phyloP scores from a whole-genome alignment of 2,329 filamentous ascomycete genomes.

The Beauveria pseudobassiana region DNA sequence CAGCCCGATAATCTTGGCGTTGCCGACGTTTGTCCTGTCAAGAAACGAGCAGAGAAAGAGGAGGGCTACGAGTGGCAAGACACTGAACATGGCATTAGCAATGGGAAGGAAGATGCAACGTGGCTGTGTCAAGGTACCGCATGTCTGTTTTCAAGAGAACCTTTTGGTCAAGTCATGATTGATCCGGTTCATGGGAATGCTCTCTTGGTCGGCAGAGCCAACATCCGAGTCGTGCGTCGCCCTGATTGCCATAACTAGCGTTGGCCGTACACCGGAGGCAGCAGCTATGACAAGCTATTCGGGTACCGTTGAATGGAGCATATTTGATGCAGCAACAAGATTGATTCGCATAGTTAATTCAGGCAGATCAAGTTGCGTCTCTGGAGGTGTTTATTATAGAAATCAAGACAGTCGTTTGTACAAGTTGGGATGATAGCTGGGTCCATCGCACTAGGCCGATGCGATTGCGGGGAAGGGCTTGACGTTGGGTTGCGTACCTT shows the following conservation, averaged over 20 bases:
- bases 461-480: not conserved
- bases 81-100: slow-evolving; percentile 30
- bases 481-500: not conserved
- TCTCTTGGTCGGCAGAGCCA: slow-evolving; percentile 7
- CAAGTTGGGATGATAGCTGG: not conserved
- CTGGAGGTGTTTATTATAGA: not conserved
- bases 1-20: slow-evolving; percentile 58
- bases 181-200: not conserved
- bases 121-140: slow-evolving; percentile 9
- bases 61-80: slow-evolving; percentile 55
- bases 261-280: not conserved
- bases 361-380: not conserved
- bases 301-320: too few species aligned
- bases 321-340: not conserved
- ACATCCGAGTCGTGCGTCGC: slow-evolving; percentile 16
- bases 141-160: slow-evolving; percentile 24
- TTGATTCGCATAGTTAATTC: not conserved
- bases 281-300: not conserved
- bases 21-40: slow-evolving; percentile 67
- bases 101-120: not conserved
- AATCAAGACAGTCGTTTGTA: not conserved
- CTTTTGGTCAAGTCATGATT: slow-evolving; percentile 16
- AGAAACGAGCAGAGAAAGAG: slow-evolving; percentile 58
- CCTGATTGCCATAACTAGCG: slow-evolving; percentile 14
- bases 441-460: not conserved